Evolutionary conservation across 805 yeast genomes (phyloP), one percentile per base, ranked within the genome.

Genomic region (Yarrowia divulgata): DNA sequence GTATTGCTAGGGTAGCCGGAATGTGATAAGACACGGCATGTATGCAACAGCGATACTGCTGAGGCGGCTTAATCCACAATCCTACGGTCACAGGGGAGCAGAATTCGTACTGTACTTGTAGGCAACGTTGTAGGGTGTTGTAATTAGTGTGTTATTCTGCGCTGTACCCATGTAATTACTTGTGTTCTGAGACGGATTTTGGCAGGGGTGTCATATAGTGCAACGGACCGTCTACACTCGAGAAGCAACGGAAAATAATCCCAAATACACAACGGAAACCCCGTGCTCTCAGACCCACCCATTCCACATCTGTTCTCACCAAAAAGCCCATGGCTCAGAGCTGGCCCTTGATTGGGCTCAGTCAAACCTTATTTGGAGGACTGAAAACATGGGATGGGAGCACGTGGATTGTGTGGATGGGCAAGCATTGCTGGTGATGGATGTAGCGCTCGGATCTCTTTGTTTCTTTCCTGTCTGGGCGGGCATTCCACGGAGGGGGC

Each of bases 291-390:
- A 5, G 29, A 6, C 2, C 34, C n/a, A 4, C 34, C 8, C 45
- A 23, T 19, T 54, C 63, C 63, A 57, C 62, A 32, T 18, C 18
- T 57, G 18, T 57, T 39, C 46, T 39, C 46, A 55, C 46, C 37
- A 10, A n/a, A 9, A n/a, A 32, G 9, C 63, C 63, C 63, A 57
- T 57, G 63, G 63, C 39, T 37, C 23, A 57, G 46, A 57, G 46
- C 63, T n/a, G 48, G 63, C 48, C 42, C 48, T 40, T 57, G 63
- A 57, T 57, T 57, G 63, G 63, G 35, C 63, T 57, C 37, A n/a
- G 14, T 16, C 34, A 39, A 57, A 57, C 63, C 35, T 40, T 57
- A 57, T 40, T 57, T 29, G 37, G 46, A 16, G 45, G 23, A 40
- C 40, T 12, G 37, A 40, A 42, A 57, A 57, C 63, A 57, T 29